Conservation (phyloP, 2,329 filamentous ascomycete species). For the Apiospora pterosperma region DNA sequence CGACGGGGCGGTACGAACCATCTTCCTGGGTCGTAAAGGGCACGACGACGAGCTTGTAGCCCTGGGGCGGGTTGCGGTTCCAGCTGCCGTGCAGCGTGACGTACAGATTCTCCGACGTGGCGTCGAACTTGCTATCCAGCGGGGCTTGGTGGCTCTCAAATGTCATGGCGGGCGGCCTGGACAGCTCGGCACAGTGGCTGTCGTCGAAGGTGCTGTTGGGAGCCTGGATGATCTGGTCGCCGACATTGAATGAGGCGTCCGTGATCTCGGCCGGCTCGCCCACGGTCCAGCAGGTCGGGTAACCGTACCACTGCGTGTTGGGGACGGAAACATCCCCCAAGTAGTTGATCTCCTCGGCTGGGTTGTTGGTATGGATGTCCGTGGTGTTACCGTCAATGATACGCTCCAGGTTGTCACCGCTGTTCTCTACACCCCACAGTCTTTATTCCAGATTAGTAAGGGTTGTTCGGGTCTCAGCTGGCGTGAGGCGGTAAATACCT, state of each 20-base stretch:
- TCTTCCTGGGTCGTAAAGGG: slow-evolving; percentile 28
- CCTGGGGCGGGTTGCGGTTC: slow-evolving; percentile 29
- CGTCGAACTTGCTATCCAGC: slow-evolving; percentile 60
- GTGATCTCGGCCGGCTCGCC: slow-evolving; percentile 37
- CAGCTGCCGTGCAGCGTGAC: slow-evolving; percentile 62
- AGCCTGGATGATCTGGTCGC: slow-evolving; percentile 28
- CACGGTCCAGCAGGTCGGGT: slow-evolving; percentile 44
- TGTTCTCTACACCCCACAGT: slow-evolving; percentile 58
- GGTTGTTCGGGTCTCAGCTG: neutral
- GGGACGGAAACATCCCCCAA: slow-evolving; percentile 54
- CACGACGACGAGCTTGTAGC: slow-evolving; percentile 33
- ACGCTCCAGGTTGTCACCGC: slow-evolving; percentile 55
- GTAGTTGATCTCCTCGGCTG: slow-evolving; percentile 64
- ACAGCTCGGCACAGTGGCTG: slow-evolving; percentile 16
- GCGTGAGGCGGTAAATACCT: slow-evolving; percentile 15
- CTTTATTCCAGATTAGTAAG: slow-evolving; percentile 7
- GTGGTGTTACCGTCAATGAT: slow-evolving; percentile 30
- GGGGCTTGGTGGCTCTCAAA: slow-evolving; percentile 59
- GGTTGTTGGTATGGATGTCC: slow-evolving; percentile 58
- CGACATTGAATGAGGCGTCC: slow-evolving; percentile 25
- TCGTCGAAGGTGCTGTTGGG: slow-evolving; percentile 24
- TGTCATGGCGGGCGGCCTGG: slow-evolving; percentile 41
- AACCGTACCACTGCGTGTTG: slow-evolving; percentile 53
- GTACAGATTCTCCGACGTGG: slow-evolving; percentile 51
- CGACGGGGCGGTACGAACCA: slow-evolving; percentile 21